These are phyloP conservation scores for Verticillium isaacii DNA, from an alignment of 2,329 filamentous ascomycete genomes.

Conservation along the genomic window DNA sequence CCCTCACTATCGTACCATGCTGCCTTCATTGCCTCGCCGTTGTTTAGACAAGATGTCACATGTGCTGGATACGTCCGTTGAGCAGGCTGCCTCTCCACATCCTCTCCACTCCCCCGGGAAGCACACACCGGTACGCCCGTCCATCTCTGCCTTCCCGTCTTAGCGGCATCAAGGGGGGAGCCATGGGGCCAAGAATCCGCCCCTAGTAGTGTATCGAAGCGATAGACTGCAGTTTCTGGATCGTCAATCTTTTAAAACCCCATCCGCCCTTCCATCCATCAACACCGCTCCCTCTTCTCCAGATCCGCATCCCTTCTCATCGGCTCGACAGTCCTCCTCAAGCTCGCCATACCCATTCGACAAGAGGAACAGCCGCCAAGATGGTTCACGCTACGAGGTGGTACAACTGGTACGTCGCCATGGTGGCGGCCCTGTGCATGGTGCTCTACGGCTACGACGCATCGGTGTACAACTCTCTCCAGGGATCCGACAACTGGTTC, in stretches of 20 bases:
- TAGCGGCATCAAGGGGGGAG: background rate
- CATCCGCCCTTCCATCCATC: background rate
- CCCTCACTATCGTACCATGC: background rate
- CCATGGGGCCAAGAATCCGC: background rate
- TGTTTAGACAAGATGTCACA: background rate
- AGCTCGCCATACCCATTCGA: background rate
- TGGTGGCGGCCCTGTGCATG: slow-evolving; percentile 70
- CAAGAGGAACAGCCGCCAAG: slow-evolving; percentile 16
- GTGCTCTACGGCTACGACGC: slow-evolving; percentile 72
- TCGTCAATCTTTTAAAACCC: slow-evolving; percentile 3
- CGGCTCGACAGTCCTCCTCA: background rate
- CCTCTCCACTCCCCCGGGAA: slow-evolving; percentile 3
- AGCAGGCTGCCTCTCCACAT: background rate
- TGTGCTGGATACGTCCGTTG: background rate
- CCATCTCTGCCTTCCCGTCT: background rate
- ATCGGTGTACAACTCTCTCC: slow-evolving; percentile 68
- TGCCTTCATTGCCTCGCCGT: background rate
- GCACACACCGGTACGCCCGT: slow-evolving; percentile 1
- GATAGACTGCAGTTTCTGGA: background rate
- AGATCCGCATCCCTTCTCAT: background rate
- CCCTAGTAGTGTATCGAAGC: background rate
- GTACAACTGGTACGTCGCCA: slow-evolving; percentile 38
- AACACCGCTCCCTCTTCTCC: background rate
- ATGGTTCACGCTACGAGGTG: slow-evolving; percentile 30
- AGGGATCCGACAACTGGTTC: slow-evolving; percentile 63